These are phyloP conservation scores for Sporormia fimetaria DNA, from an alignment of 495 filamentous ascomycete species.

Conservation along the genomic window DNA sequence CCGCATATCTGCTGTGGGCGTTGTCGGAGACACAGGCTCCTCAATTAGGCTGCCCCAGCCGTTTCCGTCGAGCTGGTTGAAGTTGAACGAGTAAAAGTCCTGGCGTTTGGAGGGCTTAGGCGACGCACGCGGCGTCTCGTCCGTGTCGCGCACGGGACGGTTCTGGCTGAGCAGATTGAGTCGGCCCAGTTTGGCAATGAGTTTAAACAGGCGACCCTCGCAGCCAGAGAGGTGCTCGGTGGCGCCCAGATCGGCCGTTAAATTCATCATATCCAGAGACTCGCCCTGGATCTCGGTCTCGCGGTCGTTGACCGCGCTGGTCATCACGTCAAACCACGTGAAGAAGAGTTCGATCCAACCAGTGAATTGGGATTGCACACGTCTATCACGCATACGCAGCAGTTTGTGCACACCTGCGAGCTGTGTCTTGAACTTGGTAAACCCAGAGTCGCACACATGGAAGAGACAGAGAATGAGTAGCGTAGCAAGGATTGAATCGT, in stretches of 20 bases:
- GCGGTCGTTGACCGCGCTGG: constrained; percentile 80
- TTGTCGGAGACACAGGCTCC: constrained; percentile 28
- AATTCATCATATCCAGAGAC: constrained; percentile 54
- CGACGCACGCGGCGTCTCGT: constrained; percentile 29
- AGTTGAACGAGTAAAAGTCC: constrained; percentile 44
- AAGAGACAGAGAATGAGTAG: constrained; percentile 82
- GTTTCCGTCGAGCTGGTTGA: constrained; percentile 51
- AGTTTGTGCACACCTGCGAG: constrained; percentile 92
- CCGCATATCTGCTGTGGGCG: constrained; percentile 43
- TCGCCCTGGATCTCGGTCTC: constrained; percentile 73
- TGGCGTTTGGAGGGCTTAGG: constrained; percentile 27
- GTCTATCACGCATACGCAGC: constrained; percentile 63
- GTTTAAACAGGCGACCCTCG: constrained; percentile 43
- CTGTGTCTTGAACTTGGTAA: constrained; percentile 85
- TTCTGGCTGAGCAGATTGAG: constrained; percentile 81
- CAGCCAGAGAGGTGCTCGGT: constrained; percentile 84
- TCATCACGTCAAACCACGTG: constrained; percentile 92
- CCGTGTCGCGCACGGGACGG: constrained; percentile 29
- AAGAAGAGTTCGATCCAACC: constrained; percentile 95
- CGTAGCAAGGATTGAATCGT: constrained; percentile 83
- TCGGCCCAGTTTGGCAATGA: constrained; percentile 46
- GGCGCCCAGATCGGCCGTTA: constrained; percentile 58
- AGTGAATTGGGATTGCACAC: constrained; percentile 51
- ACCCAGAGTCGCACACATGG: constrained; percentile 83
- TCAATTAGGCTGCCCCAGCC: constrained; percentile 40